A percentile compares a stretch with the other conserved stretches of the same genome.
phyloP scores from a whole-genome alignment of 169 alveolate species.

The Toxoplasma gondii region DNA sequence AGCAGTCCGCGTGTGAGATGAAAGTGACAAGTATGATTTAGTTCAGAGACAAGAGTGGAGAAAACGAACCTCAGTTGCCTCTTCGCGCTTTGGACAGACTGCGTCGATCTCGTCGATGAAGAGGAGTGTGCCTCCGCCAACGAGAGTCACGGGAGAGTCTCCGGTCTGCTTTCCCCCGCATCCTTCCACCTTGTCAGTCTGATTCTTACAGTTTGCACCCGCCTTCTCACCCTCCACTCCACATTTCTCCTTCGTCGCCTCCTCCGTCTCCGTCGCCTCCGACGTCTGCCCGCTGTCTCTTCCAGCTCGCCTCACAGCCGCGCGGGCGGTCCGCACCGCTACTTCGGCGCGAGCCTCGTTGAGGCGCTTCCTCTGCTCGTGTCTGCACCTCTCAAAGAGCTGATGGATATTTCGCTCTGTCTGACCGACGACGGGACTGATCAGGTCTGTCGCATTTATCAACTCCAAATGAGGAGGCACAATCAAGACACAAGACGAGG shows the following conservation, averaged over 20 bases:
- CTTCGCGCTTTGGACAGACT: constrained; percentile 71
- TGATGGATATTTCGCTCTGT: constrained; percentile 52
- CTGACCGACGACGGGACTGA: constrained; percentile 43
- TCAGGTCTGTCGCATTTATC: constrained; percentile 53
- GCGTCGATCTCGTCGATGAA: constrained; percentile 75
- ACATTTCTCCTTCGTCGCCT: background rate
- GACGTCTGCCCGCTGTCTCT: background rate
- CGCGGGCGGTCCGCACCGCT: background rate
- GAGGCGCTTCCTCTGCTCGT: background rate
- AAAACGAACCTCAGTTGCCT: constrained; percentile 61
- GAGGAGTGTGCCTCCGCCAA: constrained; percentile 50
- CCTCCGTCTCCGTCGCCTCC: no score
- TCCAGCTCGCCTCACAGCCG: background rate
- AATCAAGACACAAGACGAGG: background rate
- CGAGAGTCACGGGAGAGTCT: background rate
- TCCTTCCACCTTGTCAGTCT: background rate
- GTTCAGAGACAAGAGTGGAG: no score
- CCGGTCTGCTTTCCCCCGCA: background rate
- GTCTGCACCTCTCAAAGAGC: constrained; percentile 16
- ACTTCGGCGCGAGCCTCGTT: background rate
- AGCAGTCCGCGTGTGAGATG: no score
- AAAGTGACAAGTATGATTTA: no score
- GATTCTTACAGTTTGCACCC: background rate
- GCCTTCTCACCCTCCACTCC: no score
- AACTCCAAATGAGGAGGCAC: constrained; percentile 46